A percentile compares a stretch with the other conserved stretches of the same genome.
Conservation (phyloP, 208 protist species). For the Perkinsela sp. region DNA sequence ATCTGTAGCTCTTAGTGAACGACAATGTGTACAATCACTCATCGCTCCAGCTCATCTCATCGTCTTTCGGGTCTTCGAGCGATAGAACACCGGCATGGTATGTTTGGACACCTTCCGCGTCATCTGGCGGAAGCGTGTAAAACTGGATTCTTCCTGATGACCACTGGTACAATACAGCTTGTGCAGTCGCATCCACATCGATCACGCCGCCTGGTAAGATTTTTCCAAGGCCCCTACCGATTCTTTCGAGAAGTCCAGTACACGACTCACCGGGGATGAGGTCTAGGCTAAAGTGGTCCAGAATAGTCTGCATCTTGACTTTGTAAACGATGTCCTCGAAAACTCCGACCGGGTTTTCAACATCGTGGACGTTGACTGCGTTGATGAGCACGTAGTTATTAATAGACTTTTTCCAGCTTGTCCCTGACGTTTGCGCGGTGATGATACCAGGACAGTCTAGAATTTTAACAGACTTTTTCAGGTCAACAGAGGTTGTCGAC, state of each 20-base stretch:
- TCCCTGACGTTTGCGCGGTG: slow-evolving; percentile 9
- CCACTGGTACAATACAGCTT: slow-evolving; percentile 77
- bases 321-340: slow-evolving; percentile 64
- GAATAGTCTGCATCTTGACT: slow-evolving; percentile 13
- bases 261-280: slow-evolving; percentile 19
- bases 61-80: too few relatives aligned
- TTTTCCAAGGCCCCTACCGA: slow-evolving; percentile 40
- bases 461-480: slow-evolving; percentile 80
- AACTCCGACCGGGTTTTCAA: slow-evolving; percentile 62
- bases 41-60: too few relatives aligned
- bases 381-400: slow-evolving; percentile 78
- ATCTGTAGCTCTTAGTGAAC: too few relatives aligned
- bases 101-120: slow-evolving; percentile 1
- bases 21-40: too few relatives aligned
- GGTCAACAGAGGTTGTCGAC: slow-evolving; percentile 68
- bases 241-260: slow-evolving; percentile 43
- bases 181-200: slow-evolving; percentile 60
- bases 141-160: slow-evolving; percentile 77
- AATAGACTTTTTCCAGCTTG: slow-evolving; percentile 16
- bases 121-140: slow-evolving; percentile 70
- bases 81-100: neutral
- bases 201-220: slow-evolving; percentile 47
- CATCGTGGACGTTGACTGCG: slow-evolving; percentile 69
- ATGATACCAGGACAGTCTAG: slow-evolving; percentile 89
- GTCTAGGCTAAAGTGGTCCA: slow-evolving; percentile 14